These are phyloP conservation scores for Delphinella strobiligena DNA, from an alignment of 2,329 filamentous ascomycete species.

Conservation along the genomic window DNA sequence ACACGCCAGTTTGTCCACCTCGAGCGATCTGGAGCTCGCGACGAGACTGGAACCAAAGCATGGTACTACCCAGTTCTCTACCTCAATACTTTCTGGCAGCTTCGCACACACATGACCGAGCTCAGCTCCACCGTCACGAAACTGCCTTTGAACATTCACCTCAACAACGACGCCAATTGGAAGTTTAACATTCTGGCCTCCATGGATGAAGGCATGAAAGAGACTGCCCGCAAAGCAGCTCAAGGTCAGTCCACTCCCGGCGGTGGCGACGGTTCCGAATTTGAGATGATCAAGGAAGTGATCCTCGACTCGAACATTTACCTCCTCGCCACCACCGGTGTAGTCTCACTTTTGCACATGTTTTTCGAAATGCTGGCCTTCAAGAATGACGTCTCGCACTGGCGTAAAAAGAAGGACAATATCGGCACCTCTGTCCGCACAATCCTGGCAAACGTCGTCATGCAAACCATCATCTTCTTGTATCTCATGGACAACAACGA, in stretches of 20 bases:
- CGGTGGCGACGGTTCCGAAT: conserved; percentile 80
- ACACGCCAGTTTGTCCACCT: conserved; percentile 66
- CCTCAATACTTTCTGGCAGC: conserved; percentile 94
- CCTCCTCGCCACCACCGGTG: conserved; percentile 68
- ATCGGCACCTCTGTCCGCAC: conserved; percentile 92
- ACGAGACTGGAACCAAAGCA: conserved; percentile 71
- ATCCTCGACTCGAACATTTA: conserved; percentile 89
- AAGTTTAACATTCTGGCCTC: conserved; percentile 78
- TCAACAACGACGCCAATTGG: conserved; percentile 74
- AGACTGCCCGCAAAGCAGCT: conserved; percentile 66
- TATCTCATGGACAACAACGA: conserved; percentile 96
- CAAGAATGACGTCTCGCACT: conserved; percentile 93
- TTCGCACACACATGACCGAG: conserved; percentile 79
- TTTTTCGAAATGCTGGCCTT: conserved; percentile 93
- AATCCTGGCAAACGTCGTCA: conserved; percentile 93
- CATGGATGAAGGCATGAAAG: conserved; percentile 78
- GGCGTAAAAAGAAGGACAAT: conserved; percentile 99
- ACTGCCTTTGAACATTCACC: conserved; percentile 69
- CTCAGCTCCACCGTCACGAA: conserved; percentile 80
- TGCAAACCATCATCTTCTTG: conserved; percentile 91
- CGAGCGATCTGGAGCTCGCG: conserved; percentile 69
- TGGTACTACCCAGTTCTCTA: conserved; percentile 92
- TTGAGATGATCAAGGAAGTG: conserved; percentile 95
- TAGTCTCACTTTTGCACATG: conserved; percentile 84
- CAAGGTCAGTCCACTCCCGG: conserved; percentile 58